Evolutionary conservation across 192 early-diverging fungal species (phyloP), one percentile per base, ranked within the genome.

Genomic region (Coemansia sp.): DNA sequence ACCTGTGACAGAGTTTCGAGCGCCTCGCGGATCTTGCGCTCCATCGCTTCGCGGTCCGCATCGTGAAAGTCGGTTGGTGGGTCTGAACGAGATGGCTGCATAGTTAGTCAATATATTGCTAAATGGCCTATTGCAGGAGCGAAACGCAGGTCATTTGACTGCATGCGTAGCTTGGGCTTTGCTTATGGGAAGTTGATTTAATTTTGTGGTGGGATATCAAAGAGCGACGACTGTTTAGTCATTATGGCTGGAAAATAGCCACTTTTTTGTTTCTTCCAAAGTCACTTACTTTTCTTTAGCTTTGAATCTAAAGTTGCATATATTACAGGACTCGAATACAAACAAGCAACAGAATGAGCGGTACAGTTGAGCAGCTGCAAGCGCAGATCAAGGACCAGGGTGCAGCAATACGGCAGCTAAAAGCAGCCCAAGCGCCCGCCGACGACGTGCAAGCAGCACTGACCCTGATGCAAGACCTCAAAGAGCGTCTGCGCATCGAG

Each of bases 351-450:
- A 49, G 15, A 50, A 78, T 68, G 62, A 62, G 50, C 25, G 59
- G 64, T 56, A 50, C 61, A 12, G 57, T 63, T 22, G 70, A 79
- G 45, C 60, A 70, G 51, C 75, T 84, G 25, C 57, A 58, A 9
- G 45, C 65, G 60, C 67, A 82, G 65, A 85, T 92, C 56, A 82
- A 84, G 38, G 84, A 74, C 29, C 88, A 90, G 63, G 87, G 82
- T 48, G 66, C 76, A 19, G 76, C 75, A 10, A 80, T 91, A 56
- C 84, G 88, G 41, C 64, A 84, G 57, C 76, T 92, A 39, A 90
- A 90, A 70, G 56, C 82, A 2, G 62, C 69, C 52, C 84, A 87
- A 49, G 90, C 87, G 10, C 85, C 83, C 21, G 86, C 87, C 69
- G 70, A 35, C 2, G 54, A 56, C 23, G 71, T 93, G 55, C 81